Percentiles rank a stretch among this genome's conserved stretches.
Evolutionary conservation across 306 rosid genomes (phyloP).

Genomic region (Abrus pulchellus): DNA sequence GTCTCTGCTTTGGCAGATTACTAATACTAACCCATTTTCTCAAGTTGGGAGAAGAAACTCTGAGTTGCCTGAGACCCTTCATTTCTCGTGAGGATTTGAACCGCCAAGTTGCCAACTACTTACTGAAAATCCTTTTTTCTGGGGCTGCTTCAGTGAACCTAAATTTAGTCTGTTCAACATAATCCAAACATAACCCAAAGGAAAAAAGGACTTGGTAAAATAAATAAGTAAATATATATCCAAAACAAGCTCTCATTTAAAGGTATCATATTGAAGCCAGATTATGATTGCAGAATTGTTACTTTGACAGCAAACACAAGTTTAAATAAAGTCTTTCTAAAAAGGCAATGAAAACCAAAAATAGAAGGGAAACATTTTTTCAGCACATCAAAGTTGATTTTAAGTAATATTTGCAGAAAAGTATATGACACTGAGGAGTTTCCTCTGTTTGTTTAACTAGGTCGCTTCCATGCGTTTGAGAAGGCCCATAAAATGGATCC

Average conservation of each 20-base stretch:
- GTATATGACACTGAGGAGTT: conserved; percentile 20
- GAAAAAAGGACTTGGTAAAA: neutral
- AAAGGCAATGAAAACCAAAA: neutral
- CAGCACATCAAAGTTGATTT: conserved; percentile 22
- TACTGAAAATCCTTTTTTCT: neutral
- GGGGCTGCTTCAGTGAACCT: neutral
- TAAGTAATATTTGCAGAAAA: conserved; percentile 13
- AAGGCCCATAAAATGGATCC: conserved; percentile 86
- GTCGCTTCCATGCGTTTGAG: conserved; percentile 98
- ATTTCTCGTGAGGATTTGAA: neutral
- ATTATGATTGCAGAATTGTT: conserved; percentile 31
- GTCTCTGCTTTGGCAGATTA: neutral
- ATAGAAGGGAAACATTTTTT: conserved; percentile 7
- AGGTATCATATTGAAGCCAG: conserved; percentile 8
- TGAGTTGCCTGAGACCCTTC: neutral
- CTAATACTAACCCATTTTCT: neutral
- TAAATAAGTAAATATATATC: neutral
- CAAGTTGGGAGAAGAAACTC: neutral
- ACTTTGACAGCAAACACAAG: conserved; percentile 20
- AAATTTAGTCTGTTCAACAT: neutral
- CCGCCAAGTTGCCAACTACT: neutral
- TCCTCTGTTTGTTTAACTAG: conserved; percentile 56
- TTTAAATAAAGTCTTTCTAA: neutral
- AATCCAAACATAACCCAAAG: neutral
- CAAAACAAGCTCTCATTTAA: neutral